Base-by-base conservation (phyloP, 805 yeast genomes). In the Yarrowia osloensis region DNA sequence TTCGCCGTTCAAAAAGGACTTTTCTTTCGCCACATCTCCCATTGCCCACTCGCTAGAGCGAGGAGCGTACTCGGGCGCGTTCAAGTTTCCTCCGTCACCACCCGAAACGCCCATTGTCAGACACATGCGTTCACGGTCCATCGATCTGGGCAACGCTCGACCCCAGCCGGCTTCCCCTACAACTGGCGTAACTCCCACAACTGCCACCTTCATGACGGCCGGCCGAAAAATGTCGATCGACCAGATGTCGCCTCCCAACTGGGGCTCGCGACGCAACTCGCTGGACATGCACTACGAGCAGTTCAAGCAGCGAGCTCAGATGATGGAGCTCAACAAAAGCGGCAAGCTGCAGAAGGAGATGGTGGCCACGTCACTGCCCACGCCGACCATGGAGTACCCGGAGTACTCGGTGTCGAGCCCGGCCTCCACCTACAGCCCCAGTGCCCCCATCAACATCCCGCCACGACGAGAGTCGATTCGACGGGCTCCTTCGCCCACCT, bases 1-100 rank as follows among this genome's bases (percentile, higher is more conserved):
- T 17, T 57, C 63, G 35, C 63, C 63, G 37, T 57, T 57, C 63
- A 57, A 40, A 57, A 39, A 54, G 62, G 63, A 57, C 63, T 57
- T 40, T 21, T n/a, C 63, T 8, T 57, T 57, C 42, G 63, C 63
- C 49, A 40, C 63, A 19, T 57, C 63, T 22, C 63, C 63, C 40
- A 57, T 57, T 57, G 63, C 63, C 13, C 63, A 57, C 28, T 57
- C 63, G n/a, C 49, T 57, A 7, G 63, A 57, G 28, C 47, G 63
- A 12, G 49, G 49, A 2, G 35, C 49, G 15, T 40, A 57, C 37
- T 7, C 49, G 15, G 44, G 46, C 4, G 39, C 49, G 21, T 57
- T 39, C 63, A 57, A 57, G 49, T 57, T 61, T 26, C 66, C 66
- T 2, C 66, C 66, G 9, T 61, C 66, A 7, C 66, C 66, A 15